Evolutionary conservation across 768 basidiomycete genomes (phyloP).

Genomic region (Hydnum rufescens): DNA sequence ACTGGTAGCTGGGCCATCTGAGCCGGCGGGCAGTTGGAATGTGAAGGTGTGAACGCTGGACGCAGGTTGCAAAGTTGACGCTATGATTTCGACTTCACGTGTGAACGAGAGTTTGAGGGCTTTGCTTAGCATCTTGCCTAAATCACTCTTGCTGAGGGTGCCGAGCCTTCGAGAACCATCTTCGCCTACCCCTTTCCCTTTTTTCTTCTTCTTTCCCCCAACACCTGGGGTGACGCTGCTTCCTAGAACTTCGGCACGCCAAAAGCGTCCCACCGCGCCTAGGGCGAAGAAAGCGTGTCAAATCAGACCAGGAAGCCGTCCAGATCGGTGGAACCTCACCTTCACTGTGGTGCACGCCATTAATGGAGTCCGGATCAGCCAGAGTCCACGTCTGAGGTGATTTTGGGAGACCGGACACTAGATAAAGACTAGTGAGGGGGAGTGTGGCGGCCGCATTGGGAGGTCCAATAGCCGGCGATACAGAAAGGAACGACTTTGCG

Average conservation of each 20-base stretch:
- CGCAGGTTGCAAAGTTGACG: constrained; percentile 83
- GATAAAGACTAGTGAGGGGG: constrained; percentile 16
- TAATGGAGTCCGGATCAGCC: constrained; percentile 62
- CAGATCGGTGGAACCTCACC: not conserved
- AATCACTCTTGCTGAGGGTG: constrained; percentile 56
- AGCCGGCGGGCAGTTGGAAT: constrained; percentile 42
- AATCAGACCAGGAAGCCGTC: not conserved
- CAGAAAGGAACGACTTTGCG: not conserved
- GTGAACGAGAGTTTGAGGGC: constrained; percentile 87
- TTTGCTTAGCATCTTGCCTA: constrained; percentile 79
- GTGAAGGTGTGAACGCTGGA: constrained; percentile 86
- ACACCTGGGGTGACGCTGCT: constrained; percentile 72
- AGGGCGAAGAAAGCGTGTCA: not conserved
- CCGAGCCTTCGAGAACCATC: constrained; percentile 12
- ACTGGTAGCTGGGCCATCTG: constrained; percentile 22
- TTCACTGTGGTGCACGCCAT: constrained; percentile 64
- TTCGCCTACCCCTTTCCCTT: constrained; percentile 38
- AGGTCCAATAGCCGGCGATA: not conserved
- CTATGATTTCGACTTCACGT: constrained; percentile 83
- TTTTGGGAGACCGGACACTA: constrained; percentile 51
- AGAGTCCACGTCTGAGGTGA: constrained; percentile 81
- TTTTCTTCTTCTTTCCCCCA: constrained; percentile 30
- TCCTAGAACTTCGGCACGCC: constrained; percentile 80
- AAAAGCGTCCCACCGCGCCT: constrained; percentile 74
- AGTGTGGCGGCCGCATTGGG: not conserved